phyloP scores from a whole-genome alignment of 2,329 filamentous ascomycete species.

The Fusarium camptoceras region DNA sequence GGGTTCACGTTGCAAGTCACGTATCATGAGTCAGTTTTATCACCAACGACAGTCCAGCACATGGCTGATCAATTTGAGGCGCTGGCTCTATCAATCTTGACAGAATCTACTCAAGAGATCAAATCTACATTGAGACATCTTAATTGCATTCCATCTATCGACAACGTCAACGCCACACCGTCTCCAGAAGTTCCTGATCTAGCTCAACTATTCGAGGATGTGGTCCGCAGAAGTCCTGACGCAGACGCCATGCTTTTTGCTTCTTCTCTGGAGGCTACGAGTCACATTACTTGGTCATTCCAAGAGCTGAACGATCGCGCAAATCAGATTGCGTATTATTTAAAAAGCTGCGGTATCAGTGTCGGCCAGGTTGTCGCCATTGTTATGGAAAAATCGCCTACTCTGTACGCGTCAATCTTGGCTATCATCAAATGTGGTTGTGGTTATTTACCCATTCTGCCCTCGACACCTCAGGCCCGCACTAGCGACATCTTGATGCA shows the following conservation, averaged over 20 bases:
- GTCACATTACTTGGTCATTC: conserved; percentile 68
- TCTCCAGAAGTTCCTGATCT: conserved; percentile 58
- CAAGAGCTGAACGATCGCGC: conserved; percentile 70
- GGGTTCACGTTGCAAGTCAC: conserved; percentile 60
- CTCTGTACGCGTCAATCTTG: conserved; percentile 80
- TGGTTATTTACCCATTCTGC: conserved; percentile 83
- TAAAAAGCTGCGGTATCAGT: conserved; percentile 61
- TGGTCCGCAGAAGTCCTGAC: conserved; percentile 61
- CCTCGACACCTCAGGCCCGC: conserved; percentile 74
- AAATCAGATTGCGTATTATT: conserved; percentile 69
- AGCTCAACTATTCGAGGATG: conserved; percentile 64
- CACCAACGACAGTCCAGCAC: conserved; percentile 64
- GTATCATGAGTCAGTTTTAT: conserved; percentile 62
- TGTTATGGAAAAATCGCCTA: conserved; percentile 79
- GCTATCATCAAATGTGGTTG: conserved; percentile 79
- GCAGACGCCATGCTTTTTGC: conserved; percentile 75
- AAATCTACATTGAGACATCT: conserved; percentile 41
- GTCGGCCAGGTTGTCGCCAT: conserved; percentile 75
- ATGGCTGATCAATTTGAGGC: conserved; percentile 72
- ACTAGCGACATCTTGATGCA: conserved; percentile 71
- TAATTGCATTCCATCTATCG: conserved; percentile 57
- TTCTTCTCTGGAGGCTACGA: conserved; percentile 43
- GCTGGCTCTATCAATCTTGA: conserved; percentile 54
- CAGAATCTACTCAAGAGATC: conserved; percentile 40
- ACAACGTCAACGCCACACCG: conserved; percentile 56